Evolutionary conservation across 139 green algal genomes (phyloP).

Genomic region (Trebouxia sp.): DNA sequence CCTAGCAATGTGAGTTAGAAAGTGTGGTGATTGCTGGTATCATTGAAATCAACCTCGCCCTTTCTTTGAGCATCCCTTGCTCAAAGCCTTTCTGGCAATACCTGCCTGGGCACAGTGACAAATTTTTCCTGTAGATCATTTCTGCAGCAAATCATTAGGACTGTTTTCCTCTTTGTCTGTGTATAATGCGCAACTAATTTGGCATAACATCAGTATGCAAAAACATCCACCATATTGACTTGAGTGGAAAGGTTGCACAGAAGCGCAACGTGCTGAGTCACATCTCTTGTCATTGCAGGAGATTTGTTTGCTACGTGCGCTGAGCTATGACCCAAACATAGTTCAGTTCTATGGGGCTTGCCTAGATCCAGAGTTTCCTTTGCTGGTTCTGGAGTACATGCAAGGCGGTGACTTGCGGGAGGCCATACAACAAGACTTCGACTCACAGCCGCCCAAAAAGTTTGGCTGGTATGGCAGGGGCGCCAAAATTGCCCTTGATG

Average conservation of each 20-base stretch:
- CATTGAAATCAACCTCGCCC: no score
- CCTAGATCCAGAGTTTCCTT: not conserved
- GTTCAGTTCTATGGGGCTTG: slow-evolving; percentile 31
- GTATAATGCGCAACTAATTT: no score
- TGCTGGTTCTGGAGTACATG: slow-evolving; percentile 33
- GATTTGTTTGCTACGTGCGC: not conserved
- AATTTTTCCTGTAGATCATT: no score
- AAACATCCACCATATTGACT: not conserved
- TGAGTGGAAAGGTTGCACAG: no score
- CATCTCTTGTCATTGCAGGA: not conserved
- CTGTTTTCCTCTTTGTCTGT: not conserved
- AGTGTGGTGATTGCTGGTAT: no score
- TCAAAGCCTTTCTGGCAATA: no score
- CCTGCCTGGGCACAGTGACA: no score
- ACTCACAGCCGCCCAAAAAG: not conserved
- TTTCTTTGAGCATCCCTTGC: no score
- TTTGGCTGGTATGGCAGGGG: not conserved
- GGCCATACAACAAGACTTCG: not conserved
- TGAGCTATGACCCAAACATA: slow-evolving; percentile 23
- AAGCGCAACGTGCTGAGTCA: not conserved
- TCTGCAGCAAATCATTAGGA: not conserved
- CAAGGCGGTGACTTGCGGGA: slow-evolving; percentile 7
- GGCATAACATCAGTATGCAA: not conserved
- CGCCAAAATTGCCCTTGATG: not conserved
- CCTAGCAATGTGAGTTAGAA: no score